Percentiles rank a stretch among this genome's conserved stretches.
phyloP scores from a whole-genome alignment of 371 early-diverging fungal genomes.

The Rhizopus sp. region DNA sequence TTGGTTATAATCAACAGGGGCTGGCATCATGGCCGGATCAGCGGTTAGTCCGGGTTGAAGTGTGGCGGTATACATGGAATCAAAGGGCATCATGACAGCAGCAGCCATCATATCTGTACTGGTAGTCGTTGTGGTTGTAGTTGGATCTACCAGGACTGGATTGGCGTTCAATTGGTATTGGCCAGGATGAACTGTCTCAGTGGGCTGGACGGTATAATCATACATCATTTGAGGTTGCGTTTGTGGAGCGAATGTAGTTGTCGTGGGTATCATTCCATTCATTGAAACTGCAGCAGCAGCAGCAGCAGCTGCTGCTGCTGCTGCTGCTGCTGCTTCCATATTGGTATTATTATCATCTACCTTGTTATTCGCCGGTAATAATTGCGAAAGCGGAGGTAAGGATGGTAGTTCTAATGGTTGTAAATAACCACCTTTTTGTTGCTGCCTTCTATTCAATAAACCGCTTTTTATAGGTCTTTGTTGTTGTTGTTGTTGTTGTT shows the following conservation, averaged over 20 bases:
- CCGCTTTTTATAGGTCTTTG: slow-evolving; percentile 14
- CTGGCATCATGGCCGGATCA: background rate
- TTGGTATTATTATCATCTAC: background rate
- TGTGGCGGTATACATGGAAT: slow-evolving; percentile 7
- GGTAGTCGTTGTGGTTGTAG: background rate
- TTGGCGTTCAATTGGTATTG: slow-evolving; percentile 1
- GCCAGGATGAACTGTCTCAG: background rate
- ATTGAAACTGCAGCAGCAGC: background rate
- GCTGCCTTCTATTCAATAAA: slow-evolving; percentile 26
- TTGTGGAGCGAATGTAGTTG: slow-evolving; percentile 1
- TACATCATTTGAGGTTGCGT: slow-evolving; percentile 2
- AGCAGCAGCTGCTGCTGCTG: slow-evolving; percentile 1
- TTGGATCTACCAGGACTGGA: slow-evolving; percentile 1
- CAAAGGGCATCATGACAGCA: slow-evolving; percentile 10
- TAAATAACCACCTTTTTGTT: slow-evolving; percentile 14
- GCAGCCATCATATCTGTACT: slow-evolving; percentile 5
- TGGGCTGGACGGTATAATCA: background rate
- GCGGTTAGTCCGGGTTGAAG: background rate
- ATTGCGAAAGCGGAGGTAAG: slow-evolving; percentile 31
- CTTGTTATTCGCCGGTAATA: slow-evolving; percentile 14
- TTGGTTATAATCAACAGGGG: background rate
- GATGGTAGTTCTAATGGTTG: slow-evolving; percentile 31
- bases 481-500: background rate
- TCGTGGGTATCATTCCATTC: background rate
- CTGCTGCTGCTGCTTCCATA: background rate